phyloP scores from a whole-genome alignment of 2,329 filamentous ascomycete species.

The Magnaporthiopsis rhizophila region DNA sequence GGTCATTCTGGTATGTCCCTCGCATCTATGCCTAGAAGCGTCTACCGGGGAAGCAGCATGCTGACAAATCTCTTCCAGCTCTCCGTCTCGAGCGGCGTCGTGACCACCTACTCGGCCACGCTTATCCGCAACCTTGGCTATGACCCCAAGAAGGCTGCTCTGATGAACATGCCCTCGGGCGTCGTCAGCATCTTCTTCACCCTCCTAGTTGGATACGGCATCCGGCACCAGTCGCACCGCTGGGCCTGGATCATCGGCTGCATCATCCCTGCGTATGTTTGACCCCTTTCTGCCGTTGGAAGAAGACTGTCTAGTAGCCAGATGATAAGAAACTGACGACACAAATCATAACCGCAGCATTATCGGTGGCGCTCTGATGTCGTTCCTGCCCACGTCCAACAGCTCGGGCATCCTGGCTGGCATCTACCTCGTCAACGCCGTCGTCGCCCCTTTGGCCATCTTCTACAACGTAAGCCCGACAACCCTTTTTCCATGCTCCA shows the following conservation, averaged over 20 bases:
- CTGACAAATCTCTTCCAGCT: conserved; percentile 29
- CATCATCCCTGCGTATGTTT: conserved; percentile 31
- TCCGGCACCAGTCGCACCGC: conserved; percentile 35
- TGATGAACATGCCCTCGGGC: conserved; percentile 12
- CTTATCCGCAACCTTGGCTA: conserved; percentile 15
- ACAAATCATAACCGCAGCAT: conserved; percentile 20
- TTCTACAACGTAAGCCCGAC: conserved; percentile 29
- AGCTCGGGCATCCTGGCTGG: conserved; percentile 35
- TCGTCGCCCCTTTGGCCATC: conserved; percentile 33
- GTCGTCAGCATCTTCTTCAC: conserved; percentile 40
- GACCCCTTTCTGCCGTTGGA: conserved; percentile 13
- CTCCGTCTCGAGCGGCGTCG: conserved; percentile 22
- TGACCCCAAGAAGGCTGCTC: conserved; percentile 3
- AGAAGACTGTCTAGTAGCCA: background rate
- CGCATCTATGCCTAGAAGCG: background rate
- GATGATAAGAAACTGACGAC: background rate
- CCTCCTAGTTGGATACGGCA: conserved; percentile 36
- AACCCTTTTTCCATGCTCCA: conserved; percentile 31
- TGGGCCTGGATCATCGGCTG: conserved; percentile 39
- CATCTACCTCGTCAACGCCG: conserved; percentile 40
- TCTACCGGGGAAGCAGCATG: background rate
- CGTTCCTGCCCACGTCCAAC: conserved; percentile 35
- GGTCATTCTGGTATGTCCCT: conserved; percentile 12
- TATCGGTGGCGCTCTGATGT: conserved; percentile 40
- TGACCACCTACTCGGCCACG: conserved; percentile 13